These are phyloP conservation scores for Myxozyma nipponensis DNA, from an alignment of 805 yeast genomes.

Conservation along the genomic window DNA sequence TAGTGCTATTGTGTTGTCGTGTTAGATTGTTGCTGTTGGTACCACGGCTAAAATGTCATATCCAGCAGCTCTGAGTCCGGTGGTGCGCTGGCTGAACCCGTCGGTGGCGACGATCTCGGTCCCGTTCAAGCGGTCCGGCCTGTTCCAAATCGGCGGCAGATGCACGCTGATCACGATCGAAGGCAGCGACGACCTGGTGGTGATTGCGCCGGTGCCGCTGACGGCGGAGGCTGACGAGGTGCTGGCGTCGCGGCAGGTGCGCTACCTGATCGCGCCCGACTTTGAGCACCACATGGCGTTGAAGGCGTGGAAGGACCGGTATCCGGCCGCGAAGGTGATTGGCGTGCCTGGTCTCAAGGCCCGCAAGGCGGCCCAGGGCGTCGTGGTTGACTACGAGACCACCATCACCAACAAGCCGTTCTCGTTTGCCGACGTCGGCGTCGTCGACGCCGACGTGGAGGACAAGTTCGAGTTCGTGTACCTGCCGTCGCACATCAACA, in stretches of 20 bases:
- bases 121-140: slow-evolving; percentile 26
- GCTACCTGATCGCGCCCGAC: slow-evolving; percentile 56
- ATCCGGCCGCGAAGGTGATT: slow-evolving; percentile 51
- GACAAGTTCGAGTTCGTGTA: slow-evolving; percentile 49
- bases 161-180: slow-evolving; percentile 18
- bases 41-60: slow-evolving; percentile 14
- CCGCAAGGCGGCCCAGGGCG: slow-evolving; percentile 18
- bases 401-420: slow-evolving; percentile 7
- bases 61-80: slow-evolving; percentile 28
- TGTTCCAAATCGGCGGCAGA: slow-evolving; percentile 28
- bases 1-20: too few species aligned
- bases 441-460: slow-evolving; percentile 14
- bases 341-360: slow-evolving; percentile 45
- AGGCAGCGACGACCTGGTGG: slow-evolving; percentile 7
- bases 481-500: slow-evolving; percentile 54
- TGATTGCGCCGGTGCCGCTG: slow-evolving; percentile 28
- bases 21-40: too few species aligned
- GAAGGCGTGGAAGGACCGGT: slow-evolving; percentile 46
- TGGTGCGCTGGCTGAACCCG: slow-evolving; percentile 20
- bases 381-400: slow-evolving; percentile 21
- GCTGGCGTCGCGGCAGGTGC: slow-evolving; percentile 23
- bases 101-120: slow-evolving; percentile 19
- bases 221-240: slow-evolving; percentile 16
- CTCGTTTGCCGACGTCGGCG: slow-evolving; percentile 12
- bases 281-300: slow-evolving; percentile 64